Percentiles rank a stretch among this genome's conserved stretches.
Conservation (phyloP, 2,329 filamentous ascomycete genomes). For the Pseudopyrenochaeta lycopersici region DNA sequence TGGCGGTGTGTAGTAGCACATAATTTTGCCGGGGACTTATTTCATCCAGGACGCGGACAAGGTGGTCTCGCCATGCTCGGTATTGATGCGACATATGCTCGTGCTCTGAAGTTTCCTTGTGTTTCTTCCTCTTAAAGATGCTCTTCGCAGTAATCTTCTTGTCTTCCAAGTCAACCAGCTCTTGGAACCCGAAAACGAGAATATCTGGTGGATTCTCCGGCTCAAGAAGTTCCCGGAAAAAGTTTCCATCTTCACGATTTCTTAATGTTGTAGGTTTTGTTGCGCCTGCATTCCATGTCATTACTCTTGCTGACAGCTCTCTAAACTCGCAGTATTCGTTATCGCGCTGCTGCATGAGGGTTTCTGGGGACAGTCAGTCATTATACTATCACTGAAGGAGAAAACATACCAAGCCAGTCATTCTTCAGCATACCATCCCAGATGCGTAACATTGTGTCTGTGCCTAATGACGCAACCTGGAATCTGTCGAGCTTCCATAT, state of each 20-base stretch:
- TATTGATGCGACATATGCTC: constrained; percentile 98
- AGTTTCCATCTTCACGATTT: constrained; percentile 75
- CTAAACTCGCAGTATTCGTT: constrained; percentile 85
- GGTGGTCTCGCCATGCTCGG: constrained; percentile 92
- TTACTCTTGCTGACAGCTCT: constrained; percentile 78
- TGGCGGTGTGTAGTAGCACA: constrained; percentile 85
- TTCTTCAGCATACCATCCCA: constrained; percentile 96
- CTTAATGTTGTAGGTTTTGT: constrained; percentile 85
- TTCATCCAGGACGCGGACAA: constrained; percentile 83
- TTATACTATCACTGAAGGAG: constrained; percentile 13
- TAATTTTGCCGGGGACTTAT: constrained; percentile 83
- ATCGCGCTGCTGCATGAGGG: constrained; percentile 85
- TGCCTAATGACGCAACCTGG: constrained; percentile 86
- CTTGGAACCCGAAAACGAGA: constrained; percentile 94
- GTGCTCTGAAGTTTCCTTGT: constrained; percentile 83
- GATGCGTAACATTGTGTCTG: constrained; percentile 81
- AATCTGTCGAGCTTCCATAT: constrained; percentile 85
- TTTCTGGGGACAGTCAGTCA: constrained; percentile 61
- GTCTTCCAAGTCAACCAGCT: constrained; percentile 96
- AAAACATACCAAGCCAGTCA: constrained; percentile 78
- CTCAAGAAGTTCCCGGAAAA: constrained; percentile 82
- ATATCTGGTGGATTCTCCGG: constrained; percentile 85
- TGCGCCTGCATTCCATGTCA: constrained; percentile 99
- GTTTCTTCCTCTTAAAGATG: constrained; percentile 79
- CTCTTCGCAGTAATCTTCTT: constrained; percentile 98